Evolutionary conservation across 140 eudicot species (phyloP).

Genomic region (Flaveria floridana): DNA sequence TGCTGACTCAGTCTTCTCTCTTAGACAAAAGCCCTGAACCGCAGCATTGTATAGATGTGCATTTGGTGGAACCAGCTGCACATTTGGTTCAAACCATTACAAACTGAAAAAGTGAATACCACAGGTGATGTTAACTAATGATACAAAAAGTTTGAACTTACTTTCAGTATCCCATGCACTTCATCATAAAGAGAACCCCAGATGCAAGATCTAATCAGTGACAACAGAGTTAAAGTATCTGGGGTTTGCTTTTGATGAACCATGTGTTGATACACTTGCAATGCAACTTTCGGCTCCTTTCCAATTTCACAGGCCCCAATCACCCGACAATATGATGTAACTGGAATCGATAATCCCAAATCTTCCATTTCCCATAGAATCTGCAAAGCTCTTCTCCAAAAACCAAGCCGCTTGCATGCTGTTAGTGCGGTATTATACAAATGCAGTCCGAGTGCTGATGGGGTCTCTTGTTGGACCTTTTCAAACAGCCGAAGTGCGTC

Average conservation of each 20-base stretch:
- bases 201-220: constrained; percentile 63
- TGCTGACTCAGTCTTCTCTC: constrained; percentile 54
- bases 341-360: constrained; percentile 49
- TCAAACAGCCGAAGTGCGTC: constrained; percentile 68
- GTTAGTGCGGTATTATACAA: constrained; percentile 58
- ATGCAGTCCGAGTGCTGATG: constrained; percentile 42
- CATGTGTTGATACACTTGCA: constrained; percentile 56
- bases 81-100: constrained; percentile 12
- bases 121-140: not conserved
- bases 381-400: constrained; percentile 76
- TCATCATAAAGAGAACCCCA: constrained; percentile 87
- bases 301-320: constrained; percentile 22
- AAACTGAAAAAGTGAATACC: not conserved
- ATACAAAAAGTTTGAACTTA: constrained; percentile 32
- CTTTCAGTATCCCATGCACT: constrained; percentile 61
- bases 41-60: constrained; percentile 75
- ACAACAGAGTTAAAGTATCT: constrained; percentile 64
- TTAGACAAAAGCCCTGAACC: constrained; percentile 71
- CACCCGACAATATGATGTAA: constrained; percentile 69
- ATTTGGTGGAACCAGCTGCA: constrained; percentile 57
- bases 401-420: constrained; percentile 67
- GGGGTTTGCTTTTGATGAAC: constrained; percentile 57
- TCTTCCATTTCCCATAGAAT: constrained; percentile 74
- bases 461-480: constrained; percentile 41
- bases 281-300: not conserved